Evolutionary conservation across 2,329 filamentous ascomycete species (phyloP), one percentile per base, ranked within the genome.

Genomic region (Sporothrix curviconia): DNA sequence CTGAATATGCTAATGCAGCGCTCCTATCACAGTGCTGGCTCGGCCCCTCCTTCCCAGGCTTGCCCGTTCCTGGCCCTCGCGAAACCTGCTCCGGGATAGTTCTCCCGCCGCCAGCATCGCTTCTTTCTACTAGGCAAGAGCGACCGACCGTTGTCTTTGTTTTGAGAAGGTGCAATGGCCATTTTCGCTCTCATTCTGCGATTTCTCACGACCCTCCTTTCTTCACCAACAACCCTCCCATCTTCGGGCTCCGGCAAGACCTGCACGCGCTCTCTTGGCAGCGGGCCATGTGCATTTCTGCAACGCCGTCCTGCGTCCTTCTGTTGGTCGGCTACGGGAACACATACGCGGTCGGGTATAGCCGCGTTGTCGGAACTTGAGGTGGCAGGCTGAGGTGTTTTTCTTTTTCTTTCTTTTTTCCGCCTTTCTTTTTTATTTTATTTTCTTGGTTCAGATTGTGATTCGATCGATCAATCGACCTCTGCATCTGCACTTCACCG

Each of bases 321-420:
- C 17, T 47, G 22, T 46, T 30, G 15, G 30, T 47, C 47, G 51
- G 56, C 39, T 43, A 39, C 53, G 32, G 53, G 46, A 51, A 53
- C 47, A 46, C 49, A 51, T 17, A 40, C 46, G 34, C 34, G 39
- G 43, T 54, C 58, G 58, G 58, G 54, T 54, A 54, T 54, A 59
- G 58, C 58, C 58, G 54, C 43, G 54, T 43, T 34, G 19, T 51
- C 34, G 47, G 42, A 50, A 11, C 34, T 53, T 28, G 15, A 2
- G 30, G 32, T 14, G 19, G 32, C 28, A 6, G 42, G 25, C 24
- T 55, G 44, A 53, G 50, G 42, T 15, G 17, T 54, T 57, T 54
- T 49, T 19, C 25, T 15, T 39, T n/a, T 8, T 25, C 28, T 19
- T 24, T 25, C 17, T 47, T 22, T 37, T 11, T 17, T 46, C 12